Evolutionary conservation across 352 stramenopile species (phyloP).

Genomic region (Stramenopiles sp.): DNA sequence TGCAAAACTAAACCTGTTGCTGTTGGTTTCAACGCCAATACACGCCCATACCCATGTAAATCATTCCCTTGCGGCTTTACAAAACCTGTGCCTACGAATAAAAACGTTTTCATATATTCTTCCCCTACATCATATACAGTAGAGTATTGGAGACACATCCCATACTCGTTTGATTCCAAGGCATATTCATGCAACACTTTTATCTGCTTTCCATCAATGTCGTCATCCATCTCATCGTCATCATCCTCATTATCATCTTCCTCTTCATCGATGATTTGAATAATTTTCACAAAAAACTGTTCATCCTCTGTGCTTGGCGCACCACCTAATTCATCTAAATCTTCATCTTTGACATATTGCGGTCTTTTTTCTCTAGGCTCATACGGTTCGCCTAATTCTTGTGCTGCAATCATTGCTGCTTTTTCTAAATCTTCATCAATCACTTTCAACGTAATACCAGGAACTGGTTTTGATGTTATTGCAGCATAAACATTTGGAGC

Average conservation of each 20-base stretch:
- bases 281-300: too few species aligned
- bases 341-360: too few species aligned
- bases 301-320: too few species aligned
- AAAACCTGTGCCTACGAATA: background rate
- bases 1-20: too few species aligned
- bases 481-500: too few species aligned
- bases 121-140: background rate
- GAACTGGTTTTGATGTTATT: too few species aligned
- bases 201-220: background rate
- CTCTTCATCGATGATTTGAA: background rate
- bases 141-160: background rate
- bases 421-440: too few species aligned
- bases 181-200: background rate
- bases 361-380: too few species aligned
- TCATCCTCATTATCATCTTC: background rate
- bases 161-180: background rate
- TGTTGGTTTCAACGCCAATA: background rate
- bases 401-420: too few species aligned
- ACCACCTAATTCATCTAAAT: too few species aligned
- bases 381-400: too few species aligned
- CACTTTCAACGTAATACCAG: too few species aligned
- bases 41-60: background rate
- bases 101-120: background rate
- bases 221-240: background rate
- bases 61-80: background rate